These are phyloP conservation scores for Ambrosiella xylebori DNA, from an alignment of 2,329 filamentous ascomycete species.

Conservation along the genomic window DNA sequence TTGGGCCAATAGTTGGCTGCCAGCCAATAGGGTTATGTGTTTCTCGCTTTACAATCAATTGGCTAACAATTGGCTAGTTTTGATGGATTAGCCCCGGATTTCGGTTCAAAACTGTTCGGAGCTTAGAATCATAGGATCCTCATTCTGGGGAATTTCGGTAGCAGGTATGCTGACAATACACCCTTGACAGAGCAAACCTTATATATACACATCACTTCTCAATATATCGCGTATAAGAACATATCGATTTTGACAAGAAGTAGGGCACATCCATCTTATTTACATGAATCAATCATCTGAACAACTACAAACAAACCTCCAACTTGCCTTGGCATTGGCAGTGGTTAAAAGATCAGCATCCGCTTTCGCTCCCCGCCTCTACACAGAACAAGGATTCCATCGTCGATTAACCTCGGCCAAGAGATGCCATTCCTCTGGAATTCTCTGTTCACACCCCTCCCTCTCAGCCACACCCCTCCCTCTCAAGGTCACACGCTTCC, in stretches of 20 bases:
- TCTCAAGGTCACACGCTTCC: background rate
- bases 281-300: background rate
- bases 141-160: background rate
- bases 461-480: background rate
- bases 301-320: background rate
- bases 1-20: too few species aligned
- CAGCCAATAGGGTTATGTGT: background rate
- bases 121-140: background rate
- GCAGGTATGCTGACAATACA: background rate
- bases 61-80: background rate
- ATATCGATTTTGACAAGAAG: background rate
- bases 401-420: conserved; percentile 7
- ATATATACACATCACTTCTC: background rate
- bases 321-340: background rate
- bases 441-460: background rate
- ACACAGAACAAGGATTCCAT: conserved; percentile 1
- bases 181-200: background rate
- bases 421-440: background rate
- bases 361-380: background rate
- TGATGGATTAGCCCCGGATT: background rate
- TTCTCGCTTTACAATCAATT: background rate
- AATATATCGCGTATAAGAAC: background rate
- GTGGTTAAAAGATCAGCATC: background rate
- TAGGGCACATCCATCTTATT: background rate
- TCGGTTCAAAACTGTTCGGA: background rate